A percentile compares a stretch with the other conserved stretches of the same genome.
phyloP scores from a whole-genome alignment of 73 alveolate genomes.

The Paramecium bursaria region DNA sequence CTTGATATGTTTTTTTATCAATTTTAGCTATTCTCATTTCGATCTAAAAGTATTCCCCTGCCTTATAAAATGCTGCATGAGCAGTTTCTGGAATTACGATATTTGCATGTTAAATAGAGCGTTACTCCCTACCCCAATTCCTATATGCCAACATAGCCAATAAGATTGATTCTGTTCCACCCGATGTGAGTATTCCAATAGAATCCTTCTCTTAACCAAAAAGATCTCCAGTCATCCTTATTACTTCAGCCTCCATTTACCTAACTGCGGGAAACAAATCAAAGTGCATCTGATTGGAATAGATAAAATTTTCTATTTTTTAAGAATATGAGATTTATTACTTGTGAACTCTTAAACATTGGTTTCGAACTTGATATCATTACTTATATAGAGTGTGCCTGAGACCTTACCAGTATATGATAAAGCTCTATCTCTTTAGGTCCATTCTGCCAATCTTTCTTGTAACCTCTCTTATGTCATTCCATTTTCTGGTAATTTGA shows the following conservation, averaged over 20 bases:
- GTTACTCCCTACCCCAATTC: slow-evolving; percentile 76
- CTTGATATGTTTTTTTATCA: slow-evolving; percentile 72
- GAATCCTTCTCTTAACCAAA: slow-evolving; percentile 93
- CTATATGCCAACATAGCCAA: slow-evolving; percentile 92
- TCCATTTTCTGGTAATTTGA: slow-evolving; percentile 36
- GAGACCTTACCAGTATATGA: slow-evolving; percentile 59
- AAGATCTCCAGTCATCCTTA: slow-evolving; percentile 89
- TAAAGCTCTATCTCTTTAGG: slow-evolving; percentile 56
- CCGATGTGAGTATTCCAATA: slow-evolving; percentile 93
- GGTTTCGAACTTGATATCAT: slow-evolving; percentile 53
- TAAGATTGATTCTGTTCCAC: slow-evolving; percentile 98
- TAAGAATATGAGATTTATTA: not conserved
- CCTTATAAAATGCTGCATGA: slow-evolving; percentile 97
- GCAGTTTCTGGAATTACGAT: slow-evolving; percentile 91
- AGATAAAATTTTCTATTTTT: slow-evolving; percentile 69
- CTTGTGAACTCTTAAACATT: slow-evolving; percentile 60
- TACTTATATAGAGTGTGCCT: slow-evolving; percentile 53
- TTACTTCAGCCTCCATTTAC: slow-evolving; percentile 92
- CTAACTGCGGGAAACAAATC: slow-evolving; percentile 84
- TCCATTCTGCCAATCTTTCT: slow-evolving; percentile 61
- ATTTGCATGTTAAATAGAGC: slow-evolving; percentile 72
- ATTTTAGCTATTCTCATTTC: slow-evolving; percentile 86
- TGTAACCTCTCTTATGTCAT: not conserved
- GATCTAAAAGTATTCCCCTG: slow-evolving; percentile 86
- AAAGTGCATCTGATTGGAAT: slow-evolving; percentile 91